Conservation (phyloP, 306 rosid species). For the Casuarina cunninghamiana region DNA sequence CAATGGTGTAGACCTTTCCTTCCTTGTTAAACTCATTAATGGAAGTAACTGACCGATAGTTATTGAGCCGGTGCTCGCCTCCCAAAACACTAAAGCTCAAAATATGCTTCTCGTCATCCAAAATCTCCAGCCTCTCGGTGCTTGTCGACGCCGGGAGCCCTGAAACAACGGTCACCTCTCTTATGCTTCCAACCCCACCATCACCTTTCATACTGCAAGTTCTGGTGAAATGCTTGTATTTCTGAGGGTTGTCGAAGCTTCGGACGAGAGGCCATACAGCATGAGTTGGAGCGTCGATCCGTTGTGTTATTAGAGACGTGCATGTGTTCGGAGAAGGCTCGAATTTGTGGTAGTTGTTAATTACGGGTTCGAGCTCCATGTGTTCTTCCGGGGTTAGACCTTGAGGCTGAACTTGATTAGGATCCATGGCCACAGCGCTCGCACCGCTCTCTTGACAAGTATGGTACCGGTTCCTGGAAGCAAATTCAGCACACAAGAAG, state of each 20-base stretch:
- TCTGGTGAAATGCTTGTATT: constrained; percentile 85
- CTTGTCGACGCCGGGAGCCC: constrained; percentile 89
- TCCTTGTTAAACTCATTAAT: constrained; percentile 60
- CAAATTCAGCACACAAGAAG: background rate
- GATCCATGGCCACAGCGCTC: constrained; percentile 29
- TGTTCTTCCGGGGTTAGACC: constrained; percentile 61
- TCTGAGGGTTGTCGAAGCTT: constrained; percentile 71
- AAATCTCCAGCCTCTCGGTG: constrained; percentile 78
- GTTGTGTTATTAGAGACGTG: constrained; percentile 61
- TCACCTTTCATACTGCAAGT: constrained; percentile 72
- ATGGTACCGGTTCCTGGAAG: no score
- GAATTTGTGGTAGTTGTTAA: constrained; percentile 57
- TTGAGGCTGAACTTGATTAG: constrained; percentile 14
- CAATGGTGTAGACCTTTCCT: constrained; percentile 55
- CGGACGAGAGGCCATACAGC: constrained; percentile 62
- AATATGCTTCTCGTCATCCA: constrained; percentile 75
- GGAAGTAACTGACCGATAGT: constrained; percentile 79
- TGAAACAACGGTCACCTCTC: constrained; percentile 80
- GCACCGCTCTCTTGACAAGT: background rate
- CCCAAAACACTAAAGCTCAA: constrained; percentile 79
- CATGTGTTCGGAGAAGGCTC: constrained; percentile 48
- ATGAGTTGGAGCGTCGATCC: constrained; percentile 58
- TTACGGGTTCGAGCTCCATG: constrained; percentile 43
- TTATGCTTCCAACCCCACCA: constrained; percentile 71
- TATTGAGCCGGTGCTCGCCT: constrained; percentile 75